Evolutionary conservation across 1,284 basidiomycete genomes (phyloP).

Genomic region (Serendipita sp.): DNA sequence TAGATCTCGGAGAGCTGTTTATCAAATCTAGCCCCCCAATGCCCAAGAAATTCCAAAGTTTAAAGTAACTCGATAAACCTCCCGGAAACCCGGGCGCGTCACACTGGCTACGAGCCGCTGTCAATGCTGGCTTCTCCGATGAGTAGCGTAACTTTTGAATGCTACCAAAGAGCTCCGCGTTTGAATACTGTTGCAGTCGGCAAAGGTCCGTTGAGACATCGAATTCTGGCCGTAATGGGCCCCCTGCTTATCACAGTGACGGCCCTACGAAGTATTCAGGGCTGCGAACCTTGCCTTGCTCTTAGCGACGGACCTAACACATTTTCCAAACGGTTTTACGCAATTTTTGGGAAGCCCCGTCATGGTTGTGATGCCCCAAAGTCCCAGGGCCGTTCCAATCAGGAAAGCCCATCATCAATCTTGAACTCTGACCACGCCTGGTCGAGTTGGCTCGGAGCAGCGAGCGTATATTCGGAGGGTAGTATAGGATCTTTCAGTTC

Average conservation of each 20-base stretch:
- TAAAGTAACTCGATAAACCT: too few species aligned
- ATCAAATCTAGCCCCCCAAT: too few species aligned
- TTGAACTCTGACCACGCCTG: constrained; percentile 3
- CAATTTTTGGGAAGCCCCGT: not conserved
- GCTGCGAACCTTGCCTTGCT: not conserved
- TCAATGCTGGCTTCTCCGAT: not conserved
- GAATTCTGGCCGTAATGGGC: not conserved
- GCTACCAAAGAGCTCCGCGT: not conserved
- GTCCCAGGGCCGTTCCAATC: not conserved
- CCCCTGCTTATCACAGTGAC: not conserved
- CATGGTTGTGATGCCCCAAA: not conserved
- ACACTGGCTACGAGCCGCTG: too few species aligned
- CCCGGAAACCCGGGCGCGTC: too few species aligned
- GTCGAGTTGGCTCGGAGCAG: not conserved
- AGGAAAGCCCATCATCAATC: not conserved
- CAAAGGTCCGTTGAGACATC: not conserved
- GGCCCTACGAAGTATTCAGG: not conserved
- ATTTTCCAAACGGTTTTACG: not conserved
- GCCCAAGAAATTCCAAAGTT: too few species aligned
- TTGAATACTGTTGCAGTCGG: not conserved
- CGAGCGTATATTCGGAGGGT: too few species aligned
- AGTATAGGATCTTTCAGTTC: not conserved
- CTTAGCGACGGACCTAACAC: not conserved
- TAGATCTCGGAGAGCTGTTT: too few species aligned
- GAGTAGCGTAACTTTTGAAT: not conserved